Evolutionary conservation across 129 eudicot species (phyloP).

Genomic region (Gnaphalium uliginosum): DNA sequence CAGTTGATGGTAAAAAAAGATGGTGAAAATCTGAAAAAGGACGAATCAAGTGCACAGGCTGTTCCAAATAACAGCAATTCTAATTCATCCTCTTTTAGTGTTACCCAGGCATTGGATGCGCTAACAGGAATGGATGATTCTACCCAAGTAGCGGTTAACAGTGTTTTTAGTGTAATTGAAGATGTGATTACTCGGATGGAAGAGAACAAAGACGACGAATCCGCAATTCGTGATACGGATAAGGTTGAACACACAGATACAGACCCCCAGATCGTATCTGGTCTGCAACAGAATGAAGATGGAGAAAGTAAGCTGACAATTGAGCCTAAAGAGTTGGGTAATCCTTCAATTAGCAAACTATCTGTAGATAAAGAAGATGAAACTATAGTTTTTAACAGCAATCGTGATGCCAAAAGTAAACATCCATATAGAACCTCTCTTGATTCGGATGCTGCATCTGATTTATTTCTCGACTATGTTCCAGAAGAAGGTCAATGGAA

Average conservation of each 20-base stretch:
- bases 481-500: constrained; percentile 87
- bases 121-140: constrained; percentile 92
- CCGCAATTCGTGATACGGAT: constrained; percentile 27
- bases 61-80: constrained; percentile 30
- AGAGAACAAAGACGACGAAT: constrained; percentile 43
- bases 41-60: constrained; percentile 46
- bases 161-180: constrained; percentile 85
- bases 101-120: constrained; percentile 79
- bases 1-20: constrained; percentile 40
- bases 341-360: constrained; percentile 31
- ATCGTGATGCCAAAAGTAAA: constrained; percentile 27
- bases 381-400: constrained; percentile 16
- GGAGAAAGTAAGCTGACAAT: constrained; percentile 21
- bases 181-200: constrained; percentile 87
- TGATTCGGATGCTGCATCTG: constrained; percentile 45
- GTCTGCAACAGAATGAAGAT: constrained; percentile 33
- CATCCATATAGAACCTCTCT: constrained; percentile 38
- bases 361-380: constrained; percentile 30
- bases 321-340: constrained; percentile 21
- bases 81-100: constrained; percentile 52
- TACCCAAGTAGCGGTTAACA: constrained; percentile 93
- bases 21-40: constrained; percentile 43
- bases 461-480: constrained; percentile 59
- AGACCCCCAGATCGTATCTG: constrained; percentile 27
- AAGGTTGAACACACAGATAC: constrained; percentile 23